Evolutionary conservation across 306 rosid species (phyloP).

Genomic region (Sphenostylis stenocarpa): DNA sequence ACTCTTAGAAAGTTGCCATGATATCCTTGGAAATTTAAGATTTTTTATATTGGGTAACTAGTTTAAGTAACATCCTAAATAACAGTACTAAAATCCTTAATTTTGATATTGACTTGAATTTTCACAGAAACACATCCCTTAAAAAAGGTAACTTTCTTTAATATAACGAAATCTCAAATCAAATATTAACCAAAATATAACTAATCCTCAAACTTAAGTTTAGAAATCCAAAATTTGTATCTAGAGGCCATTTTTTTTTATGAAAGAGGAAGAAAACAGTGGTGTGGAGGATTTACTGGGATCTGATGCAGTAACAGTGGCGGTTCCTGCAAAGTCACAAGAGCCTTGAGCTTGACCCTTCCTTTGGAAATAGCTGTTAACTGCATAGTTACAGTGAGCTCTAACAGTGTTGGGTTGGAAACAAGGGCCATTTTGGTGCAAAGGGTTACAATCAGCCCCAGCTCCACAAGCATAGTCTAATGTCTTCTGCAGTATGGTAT

Average conservation of each 20-base stretch:
- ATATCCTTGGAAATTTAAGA: not conserved
- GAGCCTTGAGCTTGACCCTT: constrained; percentile 64
- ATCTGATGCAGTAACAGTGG: constrained; percentile 47
- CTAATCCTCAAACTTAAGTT: too few relatives aligned
- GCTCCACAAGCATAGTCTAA: constrained; percentile 90
- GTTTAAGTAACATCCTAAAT: not conserved
- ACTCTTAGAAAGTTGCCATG: not conserved
- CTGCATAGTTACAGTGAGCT: constrained; percentile 76
- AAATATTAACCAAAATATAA: too few relatives aligned
- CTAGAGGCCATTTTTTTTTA: too few relatives aligned
- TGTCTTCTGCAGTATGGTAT: constrained; percentile 55
- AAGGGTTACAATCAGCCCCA: constrained; percentile 79
- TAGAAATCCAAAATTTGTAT: too few relatives aligned
- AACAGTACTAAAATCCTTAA: not conserved
- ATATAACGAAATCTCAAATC: too few relatives aligned
- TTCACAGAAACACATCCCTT: not conserved
- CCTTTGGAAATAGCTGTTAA: constrained; percentile 80
- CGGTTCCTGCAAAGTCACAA: constrained; percentile 77
- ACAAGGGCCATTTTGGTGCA: constrained; percentile 52
- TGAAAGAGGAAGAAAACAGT: not conserved
- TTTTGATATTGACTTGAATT: not conserved
- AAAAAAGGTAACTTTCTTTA: too few relatives aligned
- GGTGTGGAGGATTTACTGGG: constrained; percentile 53
- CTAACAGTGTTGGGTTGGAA: constrained; percentile 65
- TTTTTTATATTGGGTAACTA: not conserved